phyloP scores from a whole-genome alignment of 108 stramenopile genomes.

The Cyclotella kingstonii region DNA sequence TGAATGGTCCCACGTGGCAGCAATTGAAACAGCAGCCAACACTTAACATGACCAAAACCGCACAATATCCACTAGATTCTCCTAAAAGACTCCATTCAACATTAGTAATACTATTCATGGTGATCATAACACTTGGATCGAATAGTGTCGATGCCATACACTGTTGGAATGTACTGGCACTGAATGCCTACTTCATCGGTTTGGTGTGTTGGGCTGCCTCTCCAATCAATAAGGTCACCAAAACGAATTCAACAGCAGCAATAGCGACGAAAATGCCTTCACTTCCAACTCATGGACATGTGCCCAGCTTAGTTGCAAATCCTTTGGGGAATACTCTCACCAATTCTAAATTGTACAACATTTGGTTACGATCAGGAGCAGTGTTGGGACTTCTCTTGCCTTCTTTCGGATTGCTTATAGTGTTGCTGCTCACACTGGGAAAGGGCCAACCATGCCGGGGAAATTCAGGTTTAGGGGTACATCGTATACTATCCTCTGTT shows the following conservation, averaged over 20 bases:
- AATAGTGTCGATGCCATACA: conserved; percentile 44
- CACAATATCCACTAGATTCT: conserved; percentile 24
- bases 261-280: conserved; percentile 45
- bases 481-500: too few relatives aligned
- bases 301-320: conserved; percentile 61
- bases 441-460: not conserved
- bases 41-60: too few relatives aligned
- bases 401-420: not conserved
- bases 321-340: conserved; percentile 53
- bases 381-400: conserved; percentile 54
- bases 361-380: conserved; percentile 60
- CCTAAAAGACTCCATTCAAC: conserved; percentile 11
- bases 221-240: conserved; percentile 25
- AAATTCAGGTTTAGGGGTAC: not conserved
- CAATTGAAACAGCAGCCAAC: too few relatives aligned
- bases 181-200: conserved; percentile 32
- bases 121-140: conserved; percentile 26
- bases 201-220: conserved; percentile 31
- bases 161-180: conserved; percentile 29
- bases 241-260: not conserved
- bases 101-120: conserved; percentile 43
- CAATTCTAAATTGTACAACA: conserved; percentile 41
- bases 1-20: conserved; percentile 13
- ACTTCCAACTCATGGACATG: conserved; percentile 69
- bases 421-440: not conserved